phyloP scores from a whole-genome alignment of 805 yeast genomes.

The Starmerella riodocensis region DNA sequence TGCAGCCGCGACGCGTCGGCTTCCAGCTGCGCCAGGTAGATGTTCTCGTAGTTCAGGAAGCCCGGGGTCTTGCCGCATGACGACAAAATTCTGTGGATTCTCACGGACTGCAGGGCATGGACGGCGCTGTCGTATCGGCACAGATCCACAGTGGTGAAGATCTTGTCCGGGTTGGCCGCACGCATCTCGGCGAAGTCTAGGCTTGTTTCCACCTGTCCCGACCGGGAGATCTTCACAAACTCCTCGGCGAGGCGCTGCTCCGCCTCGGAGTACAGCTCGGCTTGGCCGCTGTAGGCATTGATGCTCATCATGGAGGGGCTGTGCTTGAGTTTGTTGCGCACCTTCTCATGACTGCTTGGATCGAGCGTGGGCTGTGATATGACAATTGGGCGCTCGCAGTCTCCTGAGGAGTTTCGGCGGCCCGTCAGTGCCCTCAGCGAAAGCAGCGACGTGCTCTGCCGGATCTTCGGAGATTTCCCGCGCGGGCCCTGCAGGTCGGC shows the following conservation, averaged over 20 bases:
- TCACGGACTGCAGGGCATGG: conserved; percentile 36
- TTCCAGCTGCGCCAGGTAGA: not conserved
- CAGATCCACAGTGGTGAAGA: not conserved
- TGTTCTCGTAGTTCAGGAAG: not conserved
- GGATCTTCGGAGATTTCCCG: too few species aligned
- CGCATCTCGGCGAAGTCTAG: conserved; percentile 18
- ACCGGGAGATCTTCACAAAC: conserved; percentile 21
- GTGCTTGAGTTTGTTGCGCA: conserved; percentile 40
- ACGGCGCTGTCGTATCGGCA: not conserved
- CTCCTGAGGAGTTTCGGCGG: not conserved
- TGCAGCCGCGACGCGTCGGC: not conserved
- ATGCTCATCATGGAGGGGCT: conserved; percentile 34
- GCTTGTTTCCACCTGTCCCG: conserved; percentile 26
- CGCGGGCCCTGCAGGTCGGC: too few species aligned
- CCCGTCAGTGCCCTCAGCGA: conserved; percentile 8
- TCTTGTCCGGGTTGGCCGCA: not conserved
- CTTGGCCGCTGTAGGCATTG: conserved; percentile 26
- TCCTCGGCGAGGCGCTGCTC: conserved; percentile 25
- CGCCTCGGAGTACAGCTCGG: conserved; percentile 21
- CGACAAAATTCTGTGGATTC: conserved; percentile 31
- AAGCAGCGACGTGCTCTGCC: too few species aligned
- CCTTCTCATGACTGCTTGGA: conserved; percentile 41
- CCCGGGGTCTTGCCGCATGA: too few species aligned
- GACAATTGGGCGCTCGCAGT: too few species aligned
- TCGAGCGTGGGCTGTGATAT: conserved; percentile 51